Conservation (phyloP, 768 basidiomycete genomes). For the Sutorius australiensis region DNA sequence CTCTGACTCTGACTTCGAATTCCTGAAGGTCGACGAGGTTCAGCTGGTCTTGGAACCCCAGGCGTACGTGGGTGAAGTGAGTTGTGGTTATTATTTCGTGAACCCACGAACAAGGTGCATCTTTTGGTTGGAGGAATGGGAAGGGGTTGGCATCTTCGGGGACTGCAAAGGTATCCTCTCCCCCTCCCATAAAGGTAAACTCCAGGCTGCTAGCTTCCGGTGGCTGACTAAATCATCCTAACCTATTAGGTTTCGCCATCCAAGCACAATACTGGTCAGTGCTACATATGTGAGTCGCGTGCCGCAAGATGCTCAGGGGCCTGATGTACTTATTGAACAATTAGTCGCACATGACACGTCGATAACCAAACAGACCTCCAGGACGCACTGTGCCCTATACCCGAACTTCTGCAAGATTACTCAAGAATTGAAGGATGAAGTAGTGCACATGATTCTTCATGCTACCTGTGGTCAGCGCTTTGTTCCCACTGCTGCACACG, state of each 20-base stretch:
- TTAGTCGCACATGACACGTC: neutral
- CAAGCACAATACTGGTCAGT: conserved; percentile 37
- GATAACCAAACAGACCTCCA: conserved; percentile 9
- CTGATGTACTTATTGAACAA: conserved; percentile 7
- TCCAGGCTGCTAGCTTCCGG: neutral
- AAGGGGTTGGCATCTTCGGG: conserved; percentile 30
- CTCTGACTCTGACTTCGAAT: neutral
- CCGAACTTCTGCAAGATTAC: conserved; percentile 29
- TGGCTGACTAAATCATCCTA: neutral
- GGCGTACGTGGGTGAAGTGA: conserved; percentile 7
- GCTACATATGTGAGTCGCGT: conserved; percentile 6
- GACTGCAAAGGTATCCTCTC: conserved; percentile 22
- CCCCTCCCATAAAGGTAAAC: conserved; percentile 25
- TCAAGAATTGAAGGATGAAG: conserved; percentile 24
- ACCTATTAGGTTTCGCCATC: conserved; percentile 29
- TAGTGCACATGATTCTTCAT: conserved; percentile 24
- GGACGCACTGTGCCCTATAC: conserved; percentile 35
- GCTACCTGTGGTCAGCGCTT: conserved; percentile 23
- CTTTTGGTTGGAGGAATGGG: conserved; percentile 51
- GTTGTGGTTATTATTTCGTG: conserved; percentile 49
- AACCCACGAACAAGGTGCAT: conserved; percentile 44
- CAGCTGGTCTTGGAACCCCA: conserved; percentile 46
- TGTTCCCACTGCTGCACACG: neutral
- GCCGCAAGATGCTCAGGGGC: neutral
- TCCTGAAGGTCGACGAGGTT: conserved; percentile 29